These are phyloP conservation scores for Entophlyctis helioformis DNA, from an alignment of 192 early-diverging fungal genomes.

Conservation along the genomic window DNA sequence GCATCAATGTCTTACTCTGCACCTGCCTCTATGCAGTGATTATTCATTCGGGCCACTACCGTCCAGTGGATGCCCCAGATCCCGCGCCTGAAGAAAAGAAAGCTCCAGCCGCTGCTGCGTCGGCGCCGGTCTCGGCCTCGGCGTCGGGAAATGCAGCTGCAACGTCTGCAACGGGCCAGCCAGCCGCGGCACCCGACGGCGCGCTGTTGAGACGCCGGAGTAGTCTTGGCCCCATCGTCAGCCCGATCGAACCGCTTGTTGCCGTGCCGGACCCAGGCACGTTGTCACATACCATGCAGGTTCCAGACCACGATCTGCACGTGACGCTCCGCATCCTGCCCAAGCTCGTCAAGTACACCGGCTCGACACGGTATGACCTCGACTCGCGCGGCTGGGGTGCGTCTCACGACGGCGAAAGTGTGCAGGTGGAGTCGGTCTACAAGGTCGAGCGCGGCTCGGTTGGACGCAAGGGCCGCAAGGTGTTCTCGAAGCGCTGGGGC, in stretches of 20 bases:
- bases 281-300: too few relatives aligned
- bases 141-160: too few relatives aligned
- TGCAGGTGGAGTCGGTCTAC: constrained; percentile 46
- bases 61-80: constrained; percentile 25
- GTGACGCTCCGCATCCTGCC: constrained; percentile 62
- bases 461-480: constrained; percentile 26
- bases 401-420: constrained; percentile 63
- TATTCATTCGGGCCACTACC: constrained; percentile 50
- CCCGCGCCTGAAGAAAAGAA: neutral
- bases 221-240: constrained; percentile 14
- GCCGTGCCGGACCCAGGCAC: too few relatives aligned
- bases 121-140: neutral
- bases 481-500: too few relatives aligned
- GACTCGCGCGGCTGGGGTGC: constrained; percentile 54
- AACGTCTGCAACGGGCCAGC: neutral
- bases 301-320: constrained; percentile 51
- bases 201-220: neutral
- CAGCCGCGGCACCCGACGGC: constrained; percentile 1
- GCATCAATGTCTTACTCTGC: neutral
- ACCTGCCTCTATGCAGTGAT: constrained; percentile 24
- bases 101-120: neutral
- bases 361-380: constrained; percentile 37
- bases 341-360: constrained; percentile 54
- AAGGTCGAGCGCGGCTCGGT: constrained; percentile 34
- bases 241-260: constrained; percentile 16